A percentile compares a stretch with the other conserved stretches of the same genome.
Evolutionary conservation across 768 basidiomycete species (phyloP).

Genomic region (Boletus speciosus): DNA sequence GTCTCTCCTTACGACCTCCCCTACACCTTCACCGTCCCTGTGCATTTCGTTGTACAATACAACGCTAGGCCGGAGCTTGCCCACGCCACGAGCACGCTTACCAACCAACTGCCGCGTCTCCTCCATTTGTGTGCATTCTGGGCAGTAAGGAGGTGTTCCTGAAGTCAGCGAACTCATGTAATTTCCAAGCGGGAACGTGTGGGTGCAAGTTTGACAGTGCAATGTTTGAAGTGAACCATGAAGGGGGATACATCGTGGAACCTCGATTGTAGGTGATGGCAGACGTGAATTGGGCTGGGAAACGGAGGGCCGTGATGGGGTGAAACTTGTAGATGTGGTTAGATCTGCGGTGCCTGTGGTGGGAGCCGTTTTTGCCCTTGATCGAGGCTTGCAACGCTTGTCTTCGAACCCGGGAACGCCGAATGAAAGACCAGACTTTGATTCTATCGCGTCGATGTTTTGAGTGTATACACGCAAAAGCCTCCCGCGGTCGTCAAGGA

Average conservation of each 20-base stretch:
- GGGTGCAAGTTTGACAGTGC: constrained; percentile 78
- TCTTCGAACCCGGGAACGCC: constrained; percentile 73
- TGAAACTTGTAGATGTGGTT: constrained; percentile 9
- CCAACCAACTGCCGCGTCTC: constrained; percentile 67
- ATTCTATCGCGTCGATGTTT: constrained; percentile 89
- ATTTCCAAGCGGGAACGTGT: constrained; percentile 61
- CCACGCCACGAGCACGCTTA: constrained; percentile 77
- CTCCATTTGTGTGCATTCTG: constrained; percentile 70
- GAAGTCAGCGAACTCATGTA: constrained; percentile 56
- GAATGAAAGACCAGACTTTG: constrained; percentile 80
- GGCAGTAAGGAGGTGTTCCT: constrained; percentile 72
- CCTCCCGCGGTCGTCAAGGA: constrained; percentile 70
- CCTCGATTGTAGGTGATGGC: constrained; percentile 51
- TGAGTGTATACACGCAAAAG: constrained; percentile 89
- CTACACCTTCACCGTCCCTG: constrained; percentile 83
- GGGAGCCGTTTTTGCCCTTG: constrained; percentile 39
- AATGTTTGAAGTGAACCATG: constrained; percentile 82
- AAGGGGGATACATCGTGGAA: constrained; percentile 82
- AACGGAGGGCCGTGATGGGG: constrained; percentile 12
- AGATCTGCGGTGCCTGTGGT: constrained; percentile 13
- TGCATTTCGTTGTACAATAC: constrained; percentile 90
- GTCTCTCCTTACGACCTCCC: constrained; percentile 78
- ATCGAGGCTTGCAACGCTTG: constrained; percentile 51
- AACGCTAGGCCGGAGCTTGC: constrained; percentile 79
- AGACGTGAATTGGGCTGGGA: constrained; percentile 36